A percentile compares a stretch with the other conserved stretches of the same genome.
Evolutionary conservation across 108 stramenopile genomes (phyloP).

Genomic region (Pseudonitzschia delicatissima): DNA sequence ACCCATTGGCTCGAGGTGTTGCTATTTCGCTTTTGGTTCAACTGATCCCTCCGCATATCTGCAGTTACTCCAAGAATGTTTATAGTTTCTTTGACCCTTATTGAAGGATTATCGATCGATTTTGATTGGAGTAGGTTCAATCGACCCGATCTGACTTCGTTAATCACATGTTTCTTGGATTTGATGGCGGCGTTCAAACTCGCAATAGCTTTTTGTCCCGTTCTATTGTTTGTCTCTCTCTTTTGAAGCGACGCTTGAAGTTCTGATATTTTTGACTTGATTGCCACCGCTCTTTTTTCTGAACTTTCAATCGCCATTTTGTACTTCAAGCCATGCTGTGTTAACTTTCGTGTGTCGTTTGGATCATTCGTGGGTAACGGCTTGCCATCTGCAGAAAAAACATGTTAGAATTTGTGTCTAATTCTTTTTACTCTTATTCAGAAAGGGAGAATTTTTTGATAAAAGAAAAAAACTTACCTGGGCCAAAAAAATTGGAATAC

Average conservation of each 20-base stretch:
- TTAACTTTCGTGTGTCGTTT: constrained; percentile 36
- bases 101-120: constrained; percentile 20
- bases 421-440: no score
- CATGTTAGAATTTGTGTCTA: no score
- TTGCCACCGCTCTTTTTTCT: constrained; percentile 21
- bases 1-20: constrained; percentile 35
- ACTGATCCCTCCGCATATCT: constrained; percentile 38
- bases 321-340: constrained; percentile 16
- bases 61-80: constrained; percentile 33
- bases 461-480: constrained; percentile 39
- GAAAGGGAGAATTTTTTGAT: no score
- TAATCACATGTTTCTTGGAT: constrained; percentile 17
- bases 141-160: background rate
- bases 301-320: constrained; percentile 30
- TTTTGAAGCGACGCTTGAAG: constrained; percentile 23
- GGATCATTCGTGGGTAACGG: constrained; percentile 30
- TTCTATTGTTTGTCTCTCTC: background rate
- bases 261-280: constrained; percentile 18
- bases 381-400: constrained; percentile 33
- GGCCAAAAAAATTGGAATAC: constrained; percentile 36
- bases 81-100: constrained; percentile 36
- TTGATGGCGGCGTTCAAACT: constrained; percentile 14
- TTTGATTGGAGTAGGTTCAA: constrained; percentile 6
- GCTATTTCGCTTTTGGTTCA: constrained; percentile 38
- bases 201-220: constrained; percentile 19